phyloP scores from a whole-genome alignment of 2,329 filamentous ascomycete genomes.

The Alternaria panax region DNA sequence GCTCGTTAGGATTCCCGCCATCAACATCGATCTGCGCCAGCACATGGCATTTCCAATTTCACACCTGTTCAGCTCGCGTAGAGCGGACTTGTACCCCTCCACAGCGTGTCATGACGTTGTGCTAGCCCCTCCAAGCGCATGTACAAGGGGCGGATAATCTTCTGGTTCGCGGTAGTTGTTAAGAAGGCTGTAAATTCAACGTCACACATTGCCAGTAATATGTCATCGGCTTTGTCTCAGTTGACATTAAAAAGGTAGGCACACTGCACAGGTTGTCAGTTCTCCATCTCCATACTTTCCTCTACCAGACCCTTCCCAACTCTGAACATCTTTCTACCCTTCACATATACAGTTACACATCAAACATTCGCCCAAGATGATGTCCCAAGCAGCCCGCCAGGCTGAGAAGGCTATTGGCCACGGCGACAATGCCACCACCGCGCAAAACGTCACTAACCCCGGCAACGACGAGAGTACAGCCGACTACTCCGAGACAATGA shows the following conservation, averaged over 20 bases:
- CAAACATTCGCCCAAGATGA: constrained; percentile 34
- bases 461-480: constrained; percentile 46
- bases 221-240: constrained; percentile 30
- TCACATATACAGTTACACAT: constrained; percentile 1
- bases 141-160: constrained; percentile 31
- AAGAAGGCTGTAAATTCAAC: constrained; percentile 18
- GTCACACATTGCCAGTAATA: constrained; percentile 24
- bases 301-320: not conserved
- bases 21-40: constrained; percentile 25
- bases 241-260: constrained; percentile 25
- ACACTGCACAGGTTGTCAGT: constrained; percentile 1
- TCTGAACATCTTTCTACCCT: not conserved
- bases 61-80: constrained; percentile 9
- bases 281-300: not conserved
- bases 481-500: constrained; percentile 71
- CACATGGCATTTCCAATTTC: constrained; percentile 21
- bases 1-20: constrained; percentile 20
- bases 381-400: constrained; percentile 66
- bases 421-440: constrained; percentile 67
- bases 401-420: constrained; percentile 75
- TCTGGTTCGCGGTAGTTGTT: constrained; percentile 31
- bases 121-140: constrained; percentile 34
- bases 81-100: constrained; percentile 28
- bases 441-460: constrained; percentile 76
- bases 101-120: constrained; percentile 41